Evolutionary conservation across 1,284 basidiomycete genomes (phyloP).

Genomic region (Malassezia nana): DNA sequence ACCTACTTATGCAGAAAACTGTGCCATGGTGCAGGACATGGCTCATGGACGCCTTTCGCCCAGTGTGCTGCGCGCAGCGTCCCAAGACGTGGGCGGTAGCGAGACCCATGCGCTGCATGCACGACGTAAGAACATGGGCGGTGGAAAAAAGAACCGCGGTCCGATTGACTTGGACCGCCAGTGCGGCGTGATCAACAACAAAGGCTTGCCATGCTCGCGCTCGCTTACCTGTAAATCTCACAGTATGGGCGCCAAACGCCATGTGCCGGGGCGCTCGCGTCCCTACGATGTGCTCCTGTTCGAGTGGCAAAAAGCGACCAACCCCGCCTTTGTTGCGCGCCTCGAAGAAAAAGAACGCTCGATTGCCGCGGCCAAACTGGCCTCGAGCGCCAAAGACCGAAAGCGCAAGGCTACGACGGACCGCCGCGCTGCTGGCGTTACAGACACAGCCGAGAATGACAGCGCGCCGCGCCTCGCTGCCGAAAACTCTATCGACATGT

Average conservation of each 20-base stretch:
- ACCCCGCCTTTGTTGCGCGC: constrained; percentile 80
- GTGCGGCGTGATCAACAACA: constrained; percentile 96
- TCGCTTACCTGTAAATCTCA: constrained; percentile 97
- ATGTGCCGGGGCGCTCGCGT: constrained; percentile 74
- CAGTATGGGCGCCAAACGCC: constrained; percentile 89
- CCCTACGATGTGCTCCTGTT: constrained; percentile 66
- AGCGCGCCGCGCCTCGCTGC: not conserved
- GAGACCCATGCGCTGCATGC: not conserved
- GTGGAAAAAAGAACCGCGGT: constrained; percentile 19
- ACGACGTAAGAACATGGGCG: constrained; percentile 24
- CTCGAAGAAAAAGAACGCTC: constrained; percentile 58
- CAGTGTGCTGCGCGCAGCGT: constrained; percentile 19
- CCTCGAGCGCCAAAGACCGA: constrained; percentile 33
- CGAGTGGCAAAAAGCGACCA: constrained; percentile 85
- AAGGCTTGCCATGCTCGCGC: constrained; percentile 82
- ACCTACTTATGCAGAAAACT: constrained; percentile 22
- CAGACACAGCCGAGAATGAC: not conserved
- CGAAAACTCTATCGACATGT: constrained; percentile 31
- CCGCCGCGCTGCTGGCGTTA: not conserved
- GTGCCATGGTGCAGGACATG: constrained; percentile 30
- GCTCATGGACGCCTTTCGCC: constrained; percentile 29
- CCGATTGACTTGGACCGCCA: constrained; percentile 70
- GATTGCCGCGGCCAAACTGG: constrained; percentile 33
- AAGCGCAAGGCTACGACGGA: constrained; percentile 26
- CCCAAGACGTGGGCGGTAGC: not conserved